phyloP scores from a whole-genome alignment of 2,329 filamentous ascomycete genomes.

The Periglandula ipomoeae region DNA sequence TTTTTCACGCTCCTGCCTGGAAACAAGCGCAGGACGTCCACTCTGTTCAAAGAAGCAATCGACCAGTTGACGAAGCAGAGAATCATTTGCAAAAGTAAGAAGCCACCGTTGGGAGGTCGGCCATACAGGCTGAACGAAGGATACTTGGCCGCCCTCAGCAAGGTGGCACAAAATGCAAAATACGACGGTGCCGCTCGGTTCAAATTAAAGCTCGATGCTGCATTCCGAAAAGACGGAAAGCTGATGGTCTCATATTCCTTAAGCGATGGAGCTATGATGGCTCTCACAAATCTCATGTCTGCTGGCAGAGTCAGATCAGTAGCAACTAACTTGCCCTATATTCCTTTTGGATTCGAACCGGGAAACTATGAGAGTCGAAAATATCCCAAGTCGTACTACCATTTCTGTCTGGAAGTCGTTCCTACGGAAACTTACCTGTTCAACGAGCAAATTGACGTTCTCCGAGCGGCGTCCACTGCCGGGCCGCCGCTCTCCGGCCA shows the following conservation, averaged over 20 bases:
- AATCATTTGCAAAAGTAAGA: constrained; percentile 51
- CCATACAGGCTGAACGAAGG: constrained; percentile 55
- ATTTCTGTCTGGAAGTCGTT: constrained; percentile 51
- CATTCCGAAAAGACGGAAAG: constrained; percentile 34
- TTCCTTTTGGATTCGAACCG: constrained; percentile 62
- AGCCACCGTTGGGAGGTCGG: constrained; percentile 46
- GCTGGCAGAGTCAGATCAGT: constrained; percentile 45
- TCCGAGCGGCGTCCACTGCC: constrained; percentile 23
- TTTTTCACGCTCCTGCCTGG: constrained; percentile 39
- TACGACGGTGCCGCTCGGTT: constrained; percentile 49
- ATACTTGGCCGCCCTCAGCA: constrained; percentile 47
- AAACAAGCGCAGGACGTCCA: constrained; percentile 29
- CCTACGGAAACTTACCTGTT: constrained; percentile 56
- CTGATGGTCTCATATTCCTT: constrained; percentile 46
- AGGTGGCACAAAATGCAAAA: constrained; percentile 44
- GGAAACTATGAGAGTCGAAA: constrained; percentile 63
- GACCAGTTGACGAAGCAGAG: constrained; percentile 38
- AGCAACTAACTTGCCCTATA: constrained; percentile 45
- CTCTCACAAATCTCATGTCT: constrained; percentile 55
- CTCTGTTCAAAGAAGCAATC: constrained; percentile 38
- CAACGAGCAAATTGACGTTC: constrained; percentile 38
- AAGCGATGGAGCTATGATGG: constrained; percentile 57
- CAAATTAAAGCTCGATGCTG: constrained; percentile 50
- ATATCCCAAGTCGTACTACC: constrained; percentile 55
- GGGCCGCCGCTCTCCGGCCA: constrained; percentile 34